phyloP scores from a whole-genome alignment of 495 filamentous ascomycete genomes.

The Penicillium parvum region DNA sequence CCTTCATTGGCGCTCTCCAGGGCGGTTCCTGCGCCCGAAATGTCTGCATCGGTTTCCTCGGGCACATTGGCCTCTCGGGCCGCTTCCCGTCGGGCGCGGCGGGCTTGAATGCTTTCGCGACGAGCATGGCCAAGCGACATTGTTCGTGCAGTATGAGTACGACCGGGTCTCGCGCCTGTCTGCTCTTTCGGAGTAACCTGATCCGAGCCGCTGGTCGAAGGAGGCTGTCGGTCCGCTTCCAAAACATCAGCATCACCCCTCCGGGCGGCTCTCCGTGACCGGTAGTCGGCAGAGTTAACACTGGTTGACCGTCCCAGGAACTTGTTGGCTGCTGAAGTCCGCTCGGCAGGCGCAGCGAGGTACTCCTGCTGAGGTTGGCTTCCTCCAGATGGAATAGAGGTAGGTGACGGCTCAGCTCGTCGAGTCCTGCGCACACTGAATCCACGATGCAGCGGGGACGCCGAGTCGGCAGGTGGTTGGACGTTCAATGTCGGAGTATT shows the following conservation, averaged over 20 bases:
- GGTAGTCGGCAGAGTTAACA: slow-evolving; percentile 78
- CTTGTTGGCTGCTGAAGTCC: slow-evolving; percentile 53
- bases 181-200: slow-evolving; percentile 51
- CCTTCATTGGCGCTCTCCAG: slow-evolving; percentile 52
- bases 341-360: slow-evolving; percentile 63
- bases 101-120: slow-evolving; percentile 83
- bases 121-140: slow-evolving; percentile 89
- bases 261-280: slow-evolving; percentile 55
- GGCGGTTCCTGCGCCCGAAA: slow-evolving; percentile 44
- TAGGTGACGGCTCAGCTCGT: slow-evolving; percentile 53
- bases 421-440: slow-evolving; percentile 74
- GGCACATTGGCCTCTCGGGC: slow-evolving; percentile 66
- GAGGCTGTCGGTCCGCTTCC: slow-evolving; percentile 53
- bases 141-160: slow-evolving; percentile 60
- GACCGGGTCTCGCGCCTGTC: slow-evolving; percentile 24
- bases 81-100: slow-evolving; percentile 63
- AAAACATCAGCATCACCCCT: slow-evolving; percentile 51
- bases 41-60: slow-evolving; percentile 70
- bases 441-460: slow-evolving; percentile 63
- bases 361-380: slow-evolving; percentile 70
- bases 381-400: slow-evolving; percentile 54
- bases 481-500: slow-evolving; percentile 67
- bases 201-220: slow-evolving; percentile 75
- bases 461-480: slow-evolving; percentile 64
- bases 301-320: slow-evolving; percentile 76